These are phyloP conservation scores for Phyllostachys edulis DNA, from an alignment of 176 grass and related monocot species.

Conservation along the genomic window DNA sequence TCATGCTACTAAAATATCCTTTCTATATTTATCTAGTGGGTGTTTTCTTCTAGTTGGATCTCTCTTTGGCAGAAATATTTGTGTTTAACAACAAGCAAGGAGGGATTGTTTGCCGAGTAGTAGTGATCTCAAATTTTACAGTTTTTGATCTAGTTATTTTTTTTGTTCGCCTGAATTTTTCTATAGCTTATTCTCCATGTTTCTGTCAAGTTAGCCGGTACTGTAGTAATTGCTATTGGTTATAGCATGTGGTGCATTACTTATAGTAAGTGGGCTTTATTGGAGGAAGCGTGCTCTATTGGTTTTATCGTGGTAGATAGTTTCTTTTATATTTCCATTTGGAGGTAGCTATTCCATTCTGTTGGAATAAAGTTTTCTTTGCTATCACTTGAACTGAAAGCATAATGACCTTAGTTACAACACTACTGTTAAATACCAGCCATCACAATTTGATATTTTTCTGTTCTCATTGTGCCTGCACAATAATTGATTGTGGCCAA, in stretches of 20 bases:
- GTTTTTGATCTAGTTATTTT: background rate
- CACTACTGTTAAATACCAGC: background rate
- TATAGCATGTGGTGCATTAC: background rate
- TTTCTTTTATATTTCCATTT: constrained; percentile 3
- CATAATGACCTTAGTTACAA: background rate
- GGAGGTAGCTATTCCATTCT: background rate
- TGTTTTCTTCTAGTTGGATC: background rate
- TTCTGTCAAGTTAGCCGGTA: background rate
- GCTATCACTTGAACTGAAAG: background rate
- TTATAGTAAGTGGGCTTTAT: background rate
- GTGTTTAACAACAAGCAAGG: background rate
- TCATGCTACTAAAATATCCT: background rate
- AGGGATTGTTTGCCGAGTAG: background rate
- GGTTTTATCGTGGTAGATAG: background rate
- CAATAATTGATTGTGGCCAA: constrained; percentile 21
- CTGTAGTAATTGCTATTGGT: background rate
- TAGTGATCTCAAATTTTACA: background rate
- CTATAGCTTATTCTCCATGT: background rate
- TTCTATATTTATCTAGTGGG: background rate
- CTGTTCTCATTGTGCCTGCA: background rate
- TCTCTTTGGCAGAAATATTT: constrained; percentile 7
- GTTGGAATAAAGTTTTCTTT: background rate
- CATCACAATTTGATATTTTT: background rate
- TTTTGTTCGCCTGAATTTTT: background rate
- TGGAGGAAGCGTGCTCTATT: background rate